Conservation (phyloP, 2,329 filamentous ascomycete species). For the Beauveria brongniartii region DNA sequence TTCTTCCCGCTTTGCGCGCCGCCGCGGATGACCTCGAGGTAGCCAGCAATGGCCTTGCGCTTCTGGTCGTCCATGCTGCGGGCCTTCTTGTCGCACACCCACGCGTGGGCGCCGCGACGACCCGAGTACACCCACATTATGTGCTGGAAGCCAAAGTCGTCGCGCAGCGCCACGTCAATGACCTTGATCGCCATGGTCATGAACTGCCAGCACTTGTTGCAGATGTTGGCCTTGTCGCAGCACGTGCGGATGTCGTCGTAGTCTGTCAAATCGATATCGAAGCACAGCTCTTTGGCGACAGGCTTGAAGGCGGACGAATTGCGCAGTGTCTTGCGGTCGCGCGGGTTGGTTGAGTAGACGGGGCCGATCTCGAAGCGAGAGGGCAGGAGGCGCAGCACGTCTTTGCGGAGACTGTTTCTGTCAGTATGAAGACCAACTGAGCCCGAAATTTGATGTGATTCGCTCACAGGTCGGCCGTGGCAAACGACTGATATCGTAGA, state of each 20-base stretch:
- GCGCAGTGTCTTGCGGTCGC: slow-evolving; percentile 80
- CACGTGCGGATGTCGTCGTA: slow-evolving; percentile 96
- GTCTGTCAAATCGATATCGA: slow-evolving; percentile 99
- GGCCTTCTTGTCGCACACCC: slow-evolving; percentile 90
- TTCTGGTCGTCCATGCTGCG: slow-evolving; percentile 78
- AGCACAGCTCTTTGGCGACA: slow-evolving; percentile 87
- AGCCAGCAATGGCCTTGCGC: slow-evolving; percentile 76
- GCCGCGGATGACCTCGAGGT: slow-evolving; percentile 83
- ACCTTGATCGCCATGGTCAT: slow-evolving; percentile 98
- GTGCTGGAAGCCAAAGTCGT: slow-evolving; percentile 95
- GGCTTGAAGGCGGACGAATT: slow-evolving; percentile 79
- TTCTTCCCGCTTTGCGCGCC: slow-evolving; percentile 80
- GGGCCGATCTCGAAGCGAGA: slow-evolving; percentile 97
- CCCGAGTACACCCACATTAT: slow-evolving; percentile 99
- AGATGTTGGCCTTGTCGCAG: slow-evolving; percentile 89
- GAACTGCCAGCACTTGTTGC: slow-evolving; percentile 89
- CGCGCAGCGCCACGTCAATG: slow-evolving; percentile 73
- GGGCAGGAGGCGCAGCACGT: slow-evolving; percentile 79
- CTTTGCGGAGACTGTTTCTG: slow-evolving; percentile 65
- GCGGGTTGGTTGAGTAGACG: slow-evolving; percentile 90
- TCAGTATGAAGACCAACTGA: slow-evolving; percentile 4
- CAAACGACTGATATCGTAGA: slow-evolving; percentile 74
- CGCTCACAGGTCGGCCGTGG: slow-evolving; percentile 43
- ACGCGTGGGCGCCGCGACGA: slow-evolving; percentile 91
- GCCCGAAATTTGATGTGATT: too few species aligned